Evolutionary conservation across 2,329 filamentous ascomycete species (phyloP).

Genomic region (Colletotrichum cordylinicola): DNA sequence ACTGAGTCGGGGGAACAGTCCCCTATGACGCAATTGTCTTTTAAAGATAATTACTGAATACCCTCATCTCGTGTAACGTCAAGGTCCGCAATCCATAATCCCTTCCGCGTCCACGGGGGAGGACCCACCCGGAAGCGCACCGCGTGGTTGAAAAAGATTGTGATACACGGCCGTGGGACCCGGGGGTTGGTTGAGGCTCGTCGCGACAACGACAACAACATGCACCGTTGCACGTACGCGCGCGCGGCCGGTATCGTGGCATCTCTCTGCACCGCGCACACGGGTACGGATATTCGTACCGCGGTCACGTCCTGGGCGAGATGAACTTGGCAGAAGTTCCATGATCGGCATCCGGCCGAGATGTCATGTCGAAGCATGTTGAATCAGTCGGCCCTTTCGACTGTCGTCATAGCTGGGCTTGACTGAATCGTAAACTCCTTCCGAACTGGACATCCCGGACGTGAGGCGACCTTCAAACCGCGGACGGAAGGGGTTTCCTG

Average conservation of each 20-base stretch:
- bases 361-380: constrained; percentile 6
- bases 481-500: background rate
- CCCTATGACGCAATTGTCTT: constrained; percentile 2
- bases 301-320: background rate
- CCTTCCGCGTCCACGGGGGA: background rate
- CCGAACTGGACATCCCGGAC: constrained; percentile 11
- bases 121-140: constrained; percentile 5
- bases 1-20: constrained; percentile 1
- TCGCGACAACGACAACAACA: background rate
- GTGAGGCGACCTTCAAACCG: constrained; percentile 19
- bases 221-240: background rate
- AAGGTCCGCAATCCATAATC: background rate
- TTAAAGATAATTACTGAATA: background rate
- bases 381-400: constrained; percentile 10
- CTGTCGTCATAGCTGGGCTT: constrained; percentile 8
- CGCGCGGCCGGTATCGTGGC: background rate
- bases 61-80: constrained; percentile 4
- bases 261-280: background rate
- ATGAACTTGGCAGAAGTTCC: constrained; percentile 17
- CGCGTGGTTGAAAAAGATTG: constrained; percentile 5
- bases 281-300: background rate
- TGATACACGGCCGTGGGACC: constrained; percentile 16
- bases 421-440: constrained; percentile 14
- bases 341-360: constrained; percentile 21
- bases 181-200: constrained; percentile 10